phyloP scores from a whole-genome alignment of 306 rosid species.

The Astragalus membranaceus region DNA sequence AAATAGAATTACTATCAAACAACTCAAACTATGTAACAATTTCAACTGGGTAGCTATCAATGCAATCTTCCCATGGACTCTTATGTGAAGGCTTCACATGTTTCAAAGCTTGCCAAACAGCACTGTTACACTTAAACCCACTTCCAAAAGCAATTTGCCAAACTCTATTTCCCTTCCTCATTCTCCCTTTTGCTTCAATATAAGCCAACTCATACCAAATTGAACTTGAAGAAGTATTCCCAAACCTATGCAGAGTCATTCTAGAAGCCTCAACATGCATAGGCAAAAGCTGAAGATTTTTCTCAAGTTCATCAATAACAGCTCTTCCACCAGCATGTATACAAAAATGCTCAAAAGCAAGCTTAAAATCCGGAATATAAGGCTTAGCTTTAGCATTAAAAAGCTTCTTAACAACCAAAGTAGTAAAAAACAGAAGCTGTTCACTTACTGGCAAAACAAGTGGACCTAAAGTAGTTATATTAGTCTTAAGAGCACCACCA shows the following conservation, averaged over 20 bases:
- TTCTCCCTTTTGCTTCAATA: slow-evolving; percentile 49
- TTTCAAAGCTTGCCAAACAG: slow-evolving; percentile 63
- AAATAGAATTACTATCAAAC: not conserved
- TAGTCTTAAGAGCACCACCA: slow-evolving; percentile 52
- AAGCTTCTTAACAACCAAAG: slow-evolving; percentile 37
- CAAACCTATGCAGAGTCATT: slow-evolving; percentile 67
- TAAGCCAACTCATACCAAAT: slow-evolving; percentile 73
- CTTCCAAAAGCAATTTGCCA: slow-evolving; percentile 79
- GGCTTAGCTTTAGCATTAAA: slow-evolving; percentile 33
- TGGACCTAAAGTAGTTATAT: slow-evolving; percentile 57
- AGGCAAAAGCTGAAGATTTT: slow-evolving; percentile 50
- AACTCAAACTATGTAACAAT: slow-evolving; percentile 3
- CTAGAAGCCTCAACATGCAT: slow-evolving; percentile 59
- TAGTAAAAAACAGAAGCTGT: slow-evolving; percentile 46
- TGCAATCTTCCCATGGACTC: slow-evolving; percentile 68
- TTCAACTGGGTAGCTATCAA: slow-evolving; percentile 51
- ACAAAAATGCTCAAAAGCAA: slow-evolving; percentile 64
- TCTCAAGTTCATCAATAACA: slow-evolving; percentile 69
- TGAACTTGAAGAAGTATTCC: slow-evolving; percentile 64
- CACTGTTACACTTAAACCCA: slow-evolving; percentile 71
- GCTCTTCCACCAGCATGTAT: slow-evolving; percentile 70
- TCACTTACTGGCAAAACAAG: slow-evolving; percentile 57
- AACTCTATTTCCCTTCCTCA: slow-evolving; percentile 40
- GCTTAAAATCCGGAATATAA: slow-evolving; percentile 61
- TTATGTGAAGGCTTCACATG: slow-evolving; percentile 40